phyloP scores from a whole-genome alignment of 179 eudicot genomes.

The Beta lomatogona region DNA sequence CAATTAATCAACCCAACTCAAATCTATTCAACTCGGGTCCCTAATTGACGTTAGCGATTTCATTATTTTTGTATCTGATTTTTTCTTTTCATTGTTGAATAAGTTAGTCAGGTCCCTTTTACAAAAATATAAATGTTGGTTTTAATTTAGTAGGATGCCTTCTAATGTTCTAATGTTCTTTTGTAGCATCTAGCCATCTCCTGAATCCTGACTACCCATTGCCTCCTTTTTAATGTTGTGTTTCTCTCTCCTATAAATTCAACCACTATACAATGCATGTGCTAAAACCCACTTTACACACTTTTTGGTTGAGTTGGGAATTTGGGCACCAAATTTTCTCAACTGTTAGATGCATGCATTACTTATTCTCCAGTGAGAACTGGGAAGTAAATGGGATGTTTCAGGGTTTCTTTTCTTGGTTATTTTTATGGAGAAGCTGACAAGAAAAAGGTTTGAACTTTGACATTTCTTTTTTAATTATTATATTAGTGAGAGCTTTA shows the following conservation, averaged over 20 bases:
- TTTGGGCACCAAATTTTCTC: conserved; percentile 8
- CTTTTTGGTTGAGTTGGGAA: background rate
- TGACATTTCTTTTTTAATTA: background rate
- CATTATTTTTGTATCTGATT: too few species aligned
- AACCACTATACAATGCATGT: background rate
- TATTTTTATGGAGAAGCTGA: background rate
- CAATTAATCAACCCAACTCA: background rate
- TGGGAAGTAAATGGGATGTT: background rate
- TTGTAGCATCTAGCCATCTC: too few species aligned
- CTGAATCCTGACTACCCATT: too few species aligned
- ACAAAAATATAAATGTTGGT: too few species aligned
- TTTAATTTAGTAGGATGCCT: too few species aligned
- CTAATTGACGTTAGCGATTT: too few species aligned
- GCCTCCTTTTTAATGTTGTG: background rate
- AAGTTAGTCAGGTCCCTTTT: too few species aligned
- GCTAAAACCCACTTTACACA: background rate
- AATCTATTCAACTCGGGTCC: background rate
- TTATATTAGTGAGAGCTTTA: background rate
- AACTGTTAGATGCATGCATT: conserved; percentile 12
- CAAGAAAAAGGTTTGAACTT: conserved; percentile 29
- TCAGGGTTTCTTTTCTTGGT: background rate
- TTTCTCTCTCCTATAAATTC: background rate
- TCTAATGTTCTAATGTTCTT: too few species aligned
- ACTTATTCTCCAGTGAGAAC: background rate
- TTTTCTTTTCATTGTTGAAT: too few species aligned